phyloP scores from a whole-genome alignment of 371 early-diverging fungal species.

The Syncephalastrum racemosum region DNA sequence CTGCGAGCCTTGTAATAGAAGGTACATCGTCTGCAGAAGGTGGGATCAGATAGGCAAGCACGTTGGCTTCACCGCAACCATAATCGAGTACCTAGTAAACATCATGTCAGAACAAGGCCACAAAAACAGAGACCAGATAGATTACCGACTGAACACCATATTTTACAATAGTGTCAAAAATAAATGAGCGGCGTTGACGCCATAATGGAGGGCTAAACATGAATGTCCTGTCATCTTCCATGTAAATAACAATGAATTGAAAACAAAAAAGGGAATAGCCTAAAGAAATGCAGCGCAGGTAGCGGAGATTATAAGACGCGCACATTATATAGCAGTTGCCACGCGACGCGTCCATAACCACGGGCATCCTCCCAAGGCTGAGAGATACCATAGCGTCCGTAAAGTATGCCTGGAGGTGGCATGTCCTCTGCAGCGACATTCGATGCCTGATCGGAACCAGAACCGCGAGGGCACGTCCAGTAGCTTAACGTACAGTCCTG shows the following conservation, averaged over 20 bases:
- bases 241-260: neutral
- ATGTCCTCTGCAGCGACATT: too few species aligned
- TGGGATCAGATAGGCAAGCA: conserved; percentile 57
- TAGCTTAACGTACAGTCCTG: too few species aligned
- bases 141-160: conserved; percentile 41
- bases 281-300: too few species aligned
- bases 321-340: too few species aligned
- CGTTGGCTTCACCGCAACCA: conserved; percentile 76
- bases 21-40: conserved; percentile 30
- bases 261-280: conserved; percentile 1
- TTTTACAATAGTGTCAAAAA: conserved; percentile 40
- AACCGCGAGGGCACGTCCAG: too few species aligned
- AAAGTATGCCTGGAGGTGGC: too few species aligned
- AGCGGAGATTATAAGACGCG: too few species aligned
- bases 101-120: neutral
- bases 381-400: too few species aligned
- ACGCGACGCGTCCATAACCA: too few species aligned
- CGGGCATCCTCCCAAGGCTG: too few species aligned
- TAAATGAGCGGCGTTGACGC: conserved; percentile 63
- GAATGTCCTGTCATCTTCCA: conserved; percentile 19
- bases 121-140: neutral
- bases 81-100: conserved; percentile 64
- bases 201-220: conserved; percentile 63
- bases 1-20: conserved; percentile 50
- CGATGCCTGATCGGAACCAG: too few species aligned